Base-by-base conservation (phyloP, 2,329 filamentous ascomycete genomes). In the Sclerotiophoma versabilis region DNA sequence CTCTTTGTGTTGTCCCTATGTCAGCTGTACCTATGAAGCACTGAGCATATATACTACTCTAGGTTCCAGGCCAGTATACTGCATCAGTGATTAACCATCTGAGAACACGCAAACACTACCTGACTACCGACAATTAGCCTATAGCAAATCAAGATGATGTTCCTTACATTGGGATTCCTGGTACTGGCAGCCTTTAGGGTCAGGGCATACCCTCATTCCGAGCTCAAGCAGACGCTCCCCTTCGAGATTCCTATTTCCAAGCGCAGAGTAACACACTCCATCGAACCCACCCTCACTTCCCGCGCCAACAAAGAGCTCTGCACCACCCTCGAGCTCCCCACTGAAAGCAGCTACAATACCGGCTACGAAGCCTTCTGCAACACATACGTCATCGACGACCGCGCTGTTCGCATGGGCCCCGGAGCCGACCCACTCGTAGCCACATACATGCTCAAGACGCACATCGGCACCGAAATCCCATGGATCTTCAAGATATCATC, bases 351-450 rank as follows among this genome's bases (percentile, higher is more conserved):
- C 9, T 46, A 46, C 32, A 27, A 20, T 6, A 20, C 20, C 23
- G 32, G 32, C 15, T 46, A 46, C 43, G 43, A 46, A 37, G 15
- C 22, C 32, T 46, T 46, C 32, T 46, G 43, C 43, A 45, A 33
- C 4, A 29, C 14, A 9, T 29, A 20, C 32, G 11, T 37, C 11
- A n/a, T 32, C 12, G 15, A 27, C 14, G 38, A 15, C 3, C 9
- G 6, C n/a, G 17, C 12, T 4, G 10, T 42, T 15, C n/a, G 11
- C 38, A 42, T 42, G 38, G 17, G 17, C 2, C 9, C n/a, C 6
- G 14, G 22, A 6, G 11, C 11, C 1, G 10, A 19, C 2, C 29
- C 30, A 2, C 22, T 37, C n/a, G 29, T 25, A 2, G 23, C 14
- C 10, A 46, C 43, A 10, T 15, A 23, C 11, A 20, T 37, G 32